These are phyloP conservation scores for Penicillium pancosmium DNA, from an alignment of 495 filamentous ascomycete species.

Conservation along the genomic window DNA sequence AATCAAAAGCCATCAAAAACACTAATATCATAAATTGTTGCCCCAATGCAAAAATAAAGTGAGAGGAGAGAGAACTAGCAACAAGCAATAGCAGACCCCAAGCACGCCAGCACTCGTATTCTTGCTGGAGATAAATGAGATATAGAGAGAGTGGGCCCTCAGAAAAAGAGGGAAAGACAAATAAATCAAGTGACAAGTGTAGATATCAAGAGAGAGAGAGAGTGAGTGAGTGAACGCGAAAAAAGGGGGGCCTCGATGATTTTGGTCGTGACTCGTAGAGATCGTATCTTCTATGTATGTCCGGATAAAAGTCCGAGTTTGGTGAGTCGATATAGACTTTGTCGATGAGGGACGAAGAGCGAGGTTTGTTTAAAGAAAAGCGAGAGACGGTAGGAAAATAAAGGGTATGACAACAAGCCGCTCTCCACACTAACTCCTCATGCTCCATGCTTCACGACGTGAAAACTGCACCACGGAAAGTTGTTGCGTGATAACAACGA, in stretches of 20 bases:
- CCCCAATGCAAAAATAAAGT: not conserved
- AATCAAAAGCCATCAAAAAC: not conserved
- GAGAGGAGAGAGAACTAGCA: not conserved
- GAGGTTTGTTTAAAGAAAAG: slow-evolving; percentile 2
- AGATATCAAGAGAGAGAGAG: slow-evolving; percentile 1
- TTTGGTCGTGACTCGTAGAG: slow-evolving; percentile 34
- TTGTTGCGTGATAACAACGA: not conserved
- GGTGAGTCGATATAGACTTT: slow-evolving; percentile 24
- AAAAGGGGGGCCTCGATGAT: slow-evolving; percentile 20
- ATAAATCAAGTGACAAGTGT: not conserved
- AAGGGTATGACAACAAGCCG: slow-evolving; percentile 5
- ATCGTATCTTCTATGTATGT: slow-evolving; percentile 36
- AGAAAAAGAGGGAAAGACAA: not conserved
- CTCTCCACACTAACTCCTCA: slow-evolving; percentile 3
- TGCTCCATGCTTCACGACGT: not conserved
- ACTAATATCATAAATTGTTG: not conserved
- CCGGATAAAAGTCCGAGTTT: slow-evolving; percentile 10
- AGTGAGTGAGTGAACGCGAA: slow-evolving; percentile 8
- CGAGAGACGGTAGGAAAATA: slow-evolving; percentile 8
- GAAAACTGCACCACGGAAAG: not conserved
- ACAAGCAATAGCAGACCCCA: not conserved
- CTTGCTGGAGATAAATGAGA: not conserved
- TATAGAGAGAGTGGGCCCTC: not conserved
- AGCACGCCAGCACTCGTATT: not conserved
- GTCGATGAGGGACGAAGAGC: slow-evolving; percentile 14